Base-by-base conservation (phyloP, 257 asterid genomes). In the Salvia miltiorrhiza region DNA sequence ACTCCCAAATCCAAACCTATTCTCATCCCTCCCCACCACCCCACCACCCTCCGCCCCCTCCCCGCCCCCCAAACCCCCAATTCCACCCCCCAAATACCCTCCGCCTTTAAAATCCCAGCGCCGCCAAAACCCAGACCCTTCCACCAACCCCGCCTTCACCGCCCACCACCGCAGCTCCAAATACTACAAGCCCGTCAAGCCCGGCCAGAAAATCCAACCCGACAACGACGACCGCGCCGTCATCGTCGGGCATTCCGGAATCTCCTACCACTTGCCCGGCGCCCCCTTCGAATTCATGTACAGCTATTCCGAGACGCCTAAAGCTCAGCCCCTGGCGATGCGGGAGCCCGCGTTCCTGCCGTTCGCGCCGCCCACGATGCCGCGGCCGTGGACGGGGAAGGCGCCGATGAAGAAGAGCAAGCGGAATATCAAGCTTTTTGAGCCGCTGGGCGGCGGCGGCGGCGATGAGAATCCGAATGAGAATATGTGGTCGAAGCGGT, bases 301-400 rank as follows among this genome's bases (percentile, higher is more conserved):
- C 81, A 93, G 97, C 73, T 93, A 90, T 33, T 93, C 97, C 0
- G 99, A 93, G 69, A 81, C 85, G 9, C 99, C 99, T 0, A 85
- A 82, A 67, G 97, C 79, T 17, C 73, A 81, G 80, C 97, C 99
- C 0, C 13, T 93, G 12, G 99, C 96, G 5, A 82, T 93, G 75
- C 84, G 99, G 12, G 99, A 90, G 77, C 97, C 99, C 1, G 96
- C 91, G 0, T 88, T 93, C 65, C 71, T 93, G 73, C 99, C 99
- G 16, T 90, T 93, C 67, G 97, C 95, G 3, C 99, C 99, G 66
- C 93, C 96, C 7, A 82, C 89, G 12, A 93, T 90, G 97, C 87
- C 96, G 52, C 84, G 99, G 67, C 99, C 99, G 3, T 93, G 99
- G 99, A 93, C 97, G 4, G 97, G 99, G 32, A 93, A 93, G 73